Conservation (phyloP, 2,329 filamentous ascomycete species). For the Alternaria triticina region DNA sequence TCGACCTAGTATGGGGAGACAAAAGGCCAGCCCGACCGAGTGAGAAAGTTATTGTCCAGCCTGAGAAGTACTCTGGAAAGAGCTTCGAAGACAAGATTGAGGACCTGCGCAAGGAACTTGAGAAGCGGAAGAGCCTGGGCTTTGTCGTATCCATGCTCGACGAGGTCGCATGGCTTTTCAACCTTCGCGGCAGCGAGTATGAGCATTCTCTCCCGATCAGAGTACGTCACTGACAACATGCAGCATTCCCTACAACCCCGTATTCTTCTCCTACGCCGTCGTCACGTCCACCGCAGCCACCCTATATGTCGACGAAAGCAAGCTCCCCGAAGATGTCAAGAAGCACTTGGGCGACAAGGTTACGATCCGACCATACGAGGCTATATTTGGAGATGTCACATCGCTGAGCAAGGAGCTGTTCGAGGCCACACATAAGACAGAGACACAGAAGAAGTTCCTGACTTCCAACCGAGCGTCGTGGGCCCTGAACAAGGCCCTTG, state of each 20-base stretch:
- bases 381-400: constrained; percentile 80
- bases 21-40: constrained; percentile 76
- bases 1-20: constrained; percentile 87
- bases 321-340: constrained; percentile 72
- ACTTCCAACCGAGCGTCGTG: constrained; percentile 91
- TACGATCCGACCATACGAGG: constrained; percentile 78
- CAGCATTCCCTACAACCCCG: constrained; percentile 92
- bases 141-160: constrained; percentile 95
- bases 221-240: constrained; percentile 10
- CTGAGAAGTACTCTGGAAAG: constrained; percentile 79
- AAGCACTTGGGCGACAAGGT: constrained; percentile 74
- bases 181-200: constrained; percentile 85
- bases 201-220: constrained; percentile 18
- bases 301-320: constrained; percentile 83
- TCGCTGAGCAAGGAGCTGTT: constrained; percentile 60
- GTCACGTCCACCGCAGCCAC: constrained; percentile 78
- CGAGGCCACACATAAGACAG: constrained; percentile 44
- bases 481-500: constrained; percentile 86
- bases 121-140: constrained; percentile 85
- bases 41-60: constrained; percentile 76
- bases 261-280: constrained; percentile 96
- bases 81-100: constrained; percentile 80
- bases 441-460: constrained; percentile 68
- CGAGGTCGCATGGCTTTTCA: constrained; percentile 98
- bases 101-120: constrained; percentile 87